Evolutionary conservation across 1,139 yeast genomes (phyloP), one percentile per base, ranked within the genome.

Genomic region (Candida buenavistaensis): DNA sequence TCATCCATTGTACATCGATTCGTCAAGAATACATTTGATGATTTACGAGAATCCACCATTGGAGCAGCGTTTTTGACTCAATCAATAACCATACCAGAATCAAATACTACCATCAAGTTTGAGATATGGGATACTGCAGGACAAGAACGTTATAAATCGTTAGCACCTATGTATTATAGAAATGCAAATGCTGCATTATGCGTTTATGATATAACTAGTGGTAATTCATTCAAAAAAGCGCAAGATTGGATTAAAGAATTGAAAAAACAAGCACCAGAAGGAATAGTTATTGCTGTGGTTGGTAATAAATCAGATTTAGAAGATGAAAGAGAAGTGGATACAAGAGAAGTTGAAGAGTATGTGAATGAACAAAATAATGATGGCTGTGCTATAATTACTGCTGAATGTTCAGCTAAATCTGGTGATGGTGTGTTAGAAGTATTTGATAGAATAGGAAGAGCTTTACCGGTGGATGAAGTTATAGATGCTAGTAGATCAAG

Each of bases 21-120:
- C 37, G 75, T 69, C 33, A 70, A 69, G 49, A 94, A 90, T 57
- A 86, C 95, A 20, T 94, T 92, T 58, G 96, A 90, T 52, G 96
- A 89, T 54, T 78, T 85, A 64, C 75, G 97, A 50, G 97, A 92
- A 61, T 86, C 96, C 15, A 92, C 97, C 6, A 92, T 92, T 42
- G 97, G 97, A 11, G 98, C 98, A 3, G 98, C 98, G 3, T 92
- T 92, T 57, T 69, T 92, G 40, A 90, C 98, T 11, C 97, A 92
- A 56, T 85, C 95, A 70, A 81, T 60, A 66, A 80, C 56, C 11
- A 51, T 61, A 30, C 64, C 65, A 4, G 62, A 59, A 30, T 47
- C 55, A n/a, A 49, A 55, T 22, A 62, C 69, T n/a, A 59, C 61
- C 3, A 62, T 68, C 28, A 66, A 66, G 48, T 64, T 66, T 44